phyloP scores from a whole-genome alignment of 345 rosid genomes.

The Noccaea bulbosa region DNA sequence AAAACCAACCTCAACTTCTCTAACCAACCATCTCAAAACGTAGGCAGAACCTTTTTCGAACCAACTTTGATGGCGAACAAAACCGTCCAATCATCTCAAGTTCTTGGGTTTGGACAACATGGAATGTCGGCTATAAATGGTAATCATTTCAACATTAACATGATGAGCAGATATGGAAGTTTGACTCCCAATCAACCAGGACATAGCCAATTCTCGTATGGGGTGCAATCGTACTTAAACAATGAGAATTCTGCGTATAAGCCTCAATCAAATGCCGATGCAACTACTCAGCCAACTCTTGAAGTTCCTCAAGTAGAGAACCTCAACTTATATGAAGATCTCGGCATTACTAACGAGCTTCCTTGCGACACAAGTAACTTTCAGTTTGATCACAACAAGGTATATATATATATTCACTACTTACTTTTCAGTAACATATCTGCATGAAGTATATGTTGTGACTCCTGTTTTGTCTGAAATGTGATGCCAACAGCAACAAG shows the following conservation, averaged over 20 bases:
- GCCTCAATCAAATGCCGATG: background rate
- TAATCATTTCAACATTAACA: slow-evolving; percentile 14
- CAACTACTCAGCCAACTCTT: slow-evolving; percentile 24
- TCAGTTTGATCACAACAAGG: slow-evolving; percentile 29
- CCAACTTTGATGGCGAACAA: slow-evolving; percentile 17
- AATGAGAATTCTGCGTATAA: slow-evolving; percentile 22
- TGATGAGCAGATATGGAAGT: slow-evolving; percentile 21
- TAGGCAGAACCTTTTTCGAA: slow-evolving; percentile 22
- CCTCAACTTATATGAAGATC: slow-evolving; percentile 15
- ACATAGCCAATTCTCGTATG: slow-evolving; percentile 18
- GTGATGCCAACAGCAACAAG: slow-evolving; percentile 23
- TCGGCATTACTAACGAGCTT: slow-evolving; percentile 15
- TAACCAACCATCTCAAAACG: slow-evolving; percentile 26
- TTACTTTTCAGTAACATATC: background rate
- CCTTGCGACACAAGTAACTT: slow-evolving; percentile 22
- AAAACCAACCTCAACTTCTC: slow-evolving; percentile 29
- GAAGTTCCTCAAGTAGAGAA: slow-evolving; percentile 28
- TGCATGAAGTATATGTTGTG: background rate
- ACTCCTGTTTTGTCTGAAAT: background rate
- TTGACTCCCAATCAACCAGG: slow-evolving; percentile 21
- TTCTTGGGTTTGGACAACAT: slow-evolving; percentile 32
- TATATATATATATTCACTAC: background rate
- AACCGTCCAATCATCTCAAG: slow-evolving; percentile 34
- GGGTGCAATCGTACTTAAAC: slow-evolving; percentile 15
- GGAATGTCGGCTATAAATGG: background rate